Base-by-base conservation (phyloP, 495 filamentous ascomycete species). In the Xanthoparmelia taractica region DNA sequence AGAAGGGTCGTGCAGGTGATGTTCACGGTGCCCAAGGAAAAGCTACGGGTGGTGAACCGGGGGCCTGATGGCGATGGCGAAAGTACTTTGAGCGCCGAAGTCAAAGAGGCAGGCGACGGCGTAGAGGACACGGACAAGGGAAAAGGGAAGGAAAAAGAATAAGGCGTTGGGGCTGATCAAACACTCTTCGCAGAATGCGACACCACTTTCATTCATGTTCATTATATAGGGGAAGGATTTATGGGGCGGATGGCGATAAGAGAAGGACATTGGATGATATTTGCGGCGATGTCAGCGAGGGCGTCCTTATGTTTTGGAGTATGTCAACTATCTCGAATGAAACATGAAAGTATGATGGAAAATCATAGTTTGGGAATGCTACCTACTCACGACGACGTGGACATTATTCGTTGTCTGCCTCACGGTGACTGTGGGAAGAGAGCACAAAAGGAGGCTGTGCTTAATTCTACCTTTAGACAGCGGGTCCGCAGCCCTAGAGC, bases 1-100 rank as follows among this genome's bases (percentile, higher is more conserved):
- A 83, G 82, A 58, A 73, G 91, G 50, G 81, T 90, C 20, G 92
- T 97, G 64, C 93, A 97, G 75, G 83, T 95, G 65, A 95, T 95
- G 78, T 97, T 95, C 73, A 96, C 92, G 1, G 90, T 96, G 62
- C 93, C 93, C 56, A 88, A 84, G 72, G 87, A 91, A 76, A 84
- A 81, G 72, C 71, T 97, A 67, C 78, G 93, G 57, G 91, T 97
- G 17, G 92, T 96, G 12, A 97, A 97, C 76, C 84, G 78, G 23
- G 76, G 76, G 63, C 64, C 78, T 76, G 72, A 75, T 75, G 61
- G 77, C 74, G 76, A 78, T 71, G 65, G 76, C 71, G 70, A 75
- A 72, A 76, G 82, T 71, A 61, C 76, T 57, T 20, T 73, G 12
- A 78, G 73, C 63, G 64, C 58, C 17, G 62, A 67, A 52, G 55